Percentiles rank a stretch among this genome's conserved stretches.
phyloP scores from a whole-genome alignment of 192 early-diverging fungal genomes.

The Mortierella alpina region DNA sequence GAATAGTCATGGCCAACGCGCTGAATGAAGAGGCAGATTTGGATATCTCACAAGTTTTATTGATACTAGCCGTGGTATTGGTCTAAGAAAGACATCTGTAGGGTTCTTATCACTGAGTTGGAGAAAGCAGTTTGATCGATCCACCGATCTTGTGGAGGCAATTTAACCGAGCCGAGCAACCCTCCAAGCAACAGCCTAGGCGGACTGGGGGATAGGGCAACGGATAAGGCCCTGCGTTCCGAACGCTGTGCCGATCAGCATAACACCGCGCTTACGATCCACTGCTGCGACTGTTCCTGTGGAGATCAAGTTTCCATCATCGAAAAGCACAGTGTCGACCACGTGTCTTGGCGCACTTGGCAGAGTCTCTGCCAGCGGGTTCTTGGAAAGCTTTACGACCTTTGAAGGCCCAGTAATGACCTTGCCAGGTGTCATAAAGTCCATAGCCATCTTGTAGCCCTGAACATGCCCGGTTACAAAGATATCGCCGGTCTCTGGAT shows the following conservation, averaged over 20 bases:
- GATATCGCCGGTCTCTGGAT: constrained; percentile 14
- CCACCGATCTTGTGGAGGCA: too few relatives aligned
- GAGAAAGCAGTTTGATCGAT: too few relatives aligned
- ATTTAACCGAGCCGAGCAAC: too few relatives aligned
- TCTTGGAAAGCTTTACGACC: constrained; percentile 36
- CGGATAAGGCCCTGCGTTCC: constrained; percentile 23
- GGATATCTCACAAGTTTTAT: too few relatives aligned
- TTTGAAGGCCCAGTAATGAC: constrained; percentile 15
- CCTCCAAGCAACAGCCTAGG: neutral
- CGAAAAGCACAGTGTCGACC: constrained; percentile 27
- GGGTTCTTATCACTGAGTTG: too few relatives aligned
- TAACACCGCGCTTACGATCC: constrained; percentile 35
- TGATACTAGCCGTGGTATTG: too few relatives aligned
- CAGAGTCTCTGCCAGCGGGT: neutral
- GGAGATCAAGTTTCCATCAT: constrained; percentile 38
- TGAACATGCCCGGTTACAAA: constrained; percentile 33
- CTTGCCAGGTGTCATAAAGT: neutral
- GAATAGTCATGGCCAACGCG: too few relatives aligned
- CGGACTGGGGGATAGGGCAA: constrained; percentile 28
- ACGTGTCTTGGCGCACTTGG: constrained; percentile 5
- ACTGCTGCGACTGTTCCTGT: constrained; percentile 31
- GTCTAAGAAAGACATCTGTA: too few relatives aligned
- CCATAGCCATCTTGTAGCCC: neutral
- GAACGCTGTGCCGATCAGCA: constrained; percentile 39
- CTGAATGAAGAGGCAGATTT: too few relatives aligned